Evolutionary conservation across 2,329 filamentous ascomycete genomes (phyloP).

Genomic region (Sporothrix sp.): DNA sequence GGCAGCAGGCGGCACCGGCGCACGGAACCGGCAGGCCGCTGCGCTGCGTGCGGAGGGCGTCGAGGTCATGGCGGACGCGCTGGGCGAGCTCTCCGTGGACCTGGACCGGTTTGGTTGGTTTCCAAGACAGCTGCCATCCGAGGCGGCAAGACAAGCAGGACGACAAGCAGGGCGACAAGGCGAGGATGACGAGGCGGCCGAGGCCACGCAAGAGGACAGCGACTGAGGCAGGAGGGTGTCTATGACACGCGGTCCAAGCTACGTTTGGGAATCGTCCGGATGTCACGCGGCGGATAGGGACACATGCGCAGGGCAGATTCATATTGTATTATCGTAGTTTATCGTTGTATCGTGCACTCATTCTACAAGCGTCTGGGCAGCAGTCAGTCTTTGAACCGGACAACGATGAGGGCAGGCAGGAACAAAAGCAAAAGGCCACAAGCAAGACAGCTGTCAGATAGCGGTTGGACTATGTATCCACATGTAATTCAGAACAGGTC

Average conservation of each 20-base stretch:
- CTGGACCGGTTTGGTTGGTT: slow-evolving; percentile 48
- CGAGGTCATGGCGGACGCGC: slow-evolving; percentile 35
- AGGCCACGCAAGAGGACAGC: slow-evolving; percentile 1
- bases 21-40: slow-evolving; percentile 36
- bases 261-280: background rate
- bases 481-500: slow-evolving; percentile 74
- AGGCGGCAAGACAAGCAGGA: slow-evolving; percentile 20
- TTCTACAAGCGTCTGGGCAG: too few relatives aligned
- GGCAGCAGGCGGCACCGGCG: slow-evolving; percentile 5
- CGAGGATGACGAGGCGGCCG: slow-evolving; percentile 9
- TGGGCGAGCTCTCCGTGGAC: slow-evolving; percentile 45
- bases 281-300: too few relatives aligned
- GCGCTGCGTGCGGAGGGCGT: slow-evolving; percentile 44
- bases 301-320: too few relatives aligned
- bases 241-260: too few relatives aligned
- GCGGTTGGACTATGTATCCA: slow-evolving; percentile 74
- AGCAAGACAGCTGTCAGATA: slow-evolving; percentile 49
- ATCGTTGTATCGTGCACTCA: too few relatives aligned
- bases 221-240: background rate
- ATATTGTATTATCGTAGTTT: too few relatives aligned
- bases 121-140: slow-evolving; percentile 39
- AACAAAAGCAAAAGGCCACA: background rate
- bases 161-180: slow-evolving; percentile 20
- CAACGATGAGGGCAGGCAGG: background rate
- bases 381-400: slow-evolving; percentile 7